Conservation (phyloP, 495 filamentous ascomycete genomes). For the Lophium mytilinum region DNA sequence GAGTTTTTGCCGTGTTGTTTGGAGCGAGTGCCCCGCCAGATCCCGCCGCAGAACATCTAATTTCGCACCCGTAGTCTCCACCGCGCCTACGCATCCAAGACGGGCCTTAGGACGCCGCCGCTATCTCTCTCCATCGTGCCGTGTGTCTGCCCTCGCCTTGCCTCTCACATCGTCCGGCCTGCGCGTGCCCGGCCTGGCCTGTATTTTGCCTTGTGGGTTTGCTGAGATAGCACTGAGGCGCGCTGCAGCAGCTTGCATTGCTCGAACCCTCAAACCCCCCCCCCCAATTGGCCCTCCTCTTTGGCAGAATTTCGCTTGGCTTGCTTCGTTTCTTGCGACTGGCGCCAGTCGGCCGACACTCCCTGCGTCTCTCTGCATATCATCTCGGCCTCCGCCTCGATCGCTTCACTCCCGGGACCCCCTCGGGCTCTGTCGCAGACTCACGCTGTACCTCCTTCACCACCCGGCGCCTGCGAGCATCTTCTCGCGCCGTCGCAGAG, state of each 20-base stretch:
- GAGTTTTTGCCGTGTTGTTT: background rate
- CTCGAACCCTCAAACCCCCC: too few species aligned
- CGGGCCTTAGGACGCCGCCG: too few species aligned
- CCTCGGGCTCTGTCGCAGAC: background rate
- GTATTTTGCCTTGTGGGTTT: background rate
- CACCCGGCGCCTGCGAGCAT: background rate
- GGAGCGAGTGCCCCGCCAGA: background rate
- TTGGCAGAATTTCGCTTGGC: slow-evolving; percentile 1
- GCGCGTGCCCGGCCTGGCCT: background rate
- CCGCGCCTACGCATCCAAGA: background rate
- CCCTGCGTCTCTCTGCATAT: background rate
- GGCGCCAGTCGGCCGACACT: background rate
- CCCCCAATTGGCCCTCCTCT: background rate
- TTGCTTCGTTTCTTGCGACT: background rate
- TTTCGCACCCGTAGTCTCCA: background rate
- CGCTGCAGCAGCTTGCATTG: background rate
- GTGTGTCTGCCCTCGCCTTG: background rate
- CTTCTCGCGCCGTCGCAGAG: too few species aligned
- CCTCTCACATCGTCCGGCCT: background rate
- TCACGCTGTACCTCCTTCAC: background rate
- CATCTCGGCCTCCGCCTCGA: background rate
- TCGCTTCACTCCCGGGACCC: background rate
- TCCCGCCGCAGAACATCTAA: background rate
- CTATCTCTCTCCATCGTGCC: background rate
- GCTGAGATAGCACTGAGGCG: slow-evolving; percentile 1